Evolutionary conservation across 441 rosid genomes (phyloP).

Genomic region (Daphne laureola): DNA sequence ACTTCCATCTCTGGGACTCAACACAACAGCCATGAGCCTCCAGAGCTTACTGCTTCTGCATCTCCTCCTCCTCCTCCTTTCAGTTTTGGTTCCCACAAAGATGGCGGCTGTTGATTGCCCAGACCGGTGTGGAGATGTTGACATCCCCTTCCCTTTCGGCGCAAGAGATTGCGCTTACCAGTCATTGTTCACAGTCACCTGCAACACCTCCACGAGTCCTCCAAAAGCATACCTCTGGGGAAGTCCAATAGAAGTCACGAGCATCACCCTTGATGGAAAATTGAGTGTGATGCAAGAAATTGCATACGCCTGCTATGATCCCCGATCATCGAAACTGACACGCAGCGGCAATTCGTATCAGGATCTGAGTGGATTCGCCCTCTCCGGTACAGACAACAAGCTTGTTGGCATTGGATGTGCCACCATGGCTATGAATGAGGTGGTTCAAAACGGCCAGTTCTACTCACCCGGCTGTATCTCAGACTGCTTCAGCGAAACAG

Average conservation of each 20-base stretch:
- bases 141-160: conserved; percentile 21
- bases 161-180: conserved; percentile 1
- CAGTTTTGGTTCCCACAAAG: too few relatives aligned
- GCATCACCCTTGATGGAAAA: conserved; percentile 13
- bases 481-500: neutral
- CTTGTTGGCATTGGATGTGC: conserved; percentile 12
- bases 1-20: too few relatives aligned
- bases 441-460: neutral
- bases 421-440: neutral
- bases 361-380: neutral
- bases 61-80: too few relatives aligned
- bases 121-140: conserved; percentile 8
- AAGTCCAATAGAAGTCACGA: neutral
- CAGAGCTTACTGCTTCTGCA: too few relatives aligned
- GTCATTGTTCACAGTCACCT: neutral
- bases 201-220: neutral
- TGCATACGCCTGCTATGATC: conserved; percentile 4
- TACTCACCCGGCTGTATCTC: conserved; percentile 9
- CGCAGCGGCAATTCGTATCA: too few relatives aligned
- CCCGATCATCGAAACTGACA: neutral
- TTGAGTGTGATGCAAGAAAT: neutral
- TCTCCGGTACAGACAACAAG: conserved; percentile 12
- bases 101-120: neutral
- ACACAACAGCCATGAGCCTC: too few relatives aligned
- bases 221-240: neutral